Conservation (phyloP, 257 asterid species). For the Capsicum baccatum region DNA sequence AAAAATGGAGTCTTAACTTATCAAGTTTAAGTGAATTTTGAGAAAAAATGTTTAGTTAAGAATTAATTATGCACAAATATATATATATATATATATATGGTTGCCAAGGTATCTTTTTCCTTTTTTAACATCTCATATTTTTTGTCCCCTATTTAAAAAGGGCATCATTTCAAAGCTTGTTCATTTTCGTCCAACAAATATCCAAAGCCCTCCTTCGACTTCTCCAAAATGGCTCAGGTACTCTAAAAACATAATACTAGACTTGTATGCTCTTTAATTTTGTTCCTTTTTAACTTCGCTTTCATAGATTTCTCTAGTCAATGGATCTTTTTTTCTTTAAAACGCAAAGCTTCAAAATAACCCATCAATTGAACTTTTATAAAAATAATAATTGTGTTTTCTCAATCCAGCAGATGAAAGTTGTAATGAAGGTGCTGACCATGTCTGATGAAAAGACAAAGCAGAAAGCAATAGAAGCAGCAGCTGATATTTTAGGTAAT, state of each 20-base stretch:
- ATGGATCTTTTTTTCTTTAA: not conserved
- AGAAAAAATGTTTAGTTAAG: not conserved
- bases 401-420: constrained; percentile 51
- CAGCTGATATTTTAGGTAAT: constrained; percentile 73
- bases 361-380: not conserved
- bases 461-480: constrained; percentile 86
- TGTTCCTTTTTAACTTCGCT: not conserved
- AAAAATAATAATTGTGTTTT: not conserved
- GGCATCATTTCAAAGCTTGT: not conserved
- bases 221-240: constrained; percentile 48
- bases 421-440: constrained; percentile 64
- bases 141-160: not conserved
- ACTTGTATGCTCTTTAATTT: not conserved
- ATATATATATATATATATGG: not conserved
- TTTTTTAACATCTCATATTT: not conserved
- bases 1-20: not conserved
- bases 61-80: not conserved
- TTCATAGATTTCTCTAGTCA: not conserved
- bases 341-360: not conserved
- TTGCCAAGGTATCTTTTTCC: not conserved
- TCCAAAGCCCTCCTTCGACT: not conserved
- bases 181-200: not conserved
- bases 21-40: not conserved
- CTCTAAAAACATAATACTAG: not conserved
- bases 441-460: constrained; percentile 84